These are phyloP conservation scores for Wallacemonas sp. DNA, from an alignment of 208 protist species.

Conservation along the genomic window DNA sequence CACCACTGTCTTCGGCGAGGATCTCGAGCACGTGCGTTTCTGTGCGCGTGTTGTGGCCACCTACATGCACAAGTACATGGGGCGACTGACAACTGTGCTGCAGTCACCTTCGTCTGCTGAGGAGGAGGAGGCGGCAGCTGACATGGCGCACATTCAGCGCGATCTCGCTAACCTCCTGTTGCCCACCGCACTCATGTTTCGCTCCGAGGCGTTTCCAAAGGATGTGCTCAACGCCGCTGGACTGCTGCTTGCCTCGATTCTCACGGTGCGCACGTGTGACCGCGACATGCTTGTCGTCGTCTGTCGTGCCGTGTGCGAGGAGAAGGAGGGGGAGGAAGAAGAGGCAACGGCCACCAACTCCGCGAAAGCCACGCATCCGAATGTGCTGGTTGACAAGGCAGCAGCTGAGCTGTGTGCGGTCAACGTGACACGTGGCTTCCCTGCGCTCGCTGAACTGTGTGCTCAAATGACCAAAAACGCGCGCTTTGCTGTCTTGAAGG, in stretches of 20 bases:
- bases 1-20: conserved; percentile 68
- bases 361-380: neutral
- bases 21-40: conserved; percentile 85
- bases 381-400: neutral
- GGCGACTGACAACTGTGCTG: conserved; percentile 24
- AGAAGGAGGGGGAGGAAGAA: neutral
- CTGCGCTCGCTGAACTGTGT: conserved; percentile 28
- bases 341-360: neutral
- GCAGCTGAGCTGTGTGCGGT: conserved; percentile 11
- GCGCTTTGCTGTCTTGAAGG: conserved; percentile 82
- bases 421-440: neutral
- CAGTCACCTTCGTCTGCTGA: neutral
- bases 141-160: conserved; percentile 5
- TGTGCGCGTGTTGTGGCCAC: conserved; percentile 80
- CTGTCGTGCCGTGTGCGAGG: conserved; percentile 37
- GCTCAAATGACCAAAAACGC: conserved; percentile 63
- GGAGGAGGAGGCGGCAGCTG: neutral
- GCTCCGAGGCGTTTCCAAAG: conserved; percentile 71
- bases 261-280: conserved; percentile 67
- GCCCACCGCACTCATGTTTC: conserved; percentile 65
- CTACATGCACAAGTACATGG: conserved; percentile 82
- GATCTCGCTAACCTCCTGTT: conserved; percentile 49
- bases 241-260: conserved; percentile 69
- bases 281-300: conserved; percentile 44
- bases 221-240: conserved; percentile 88